Percentiles rank a stretch among this genome's conserved stretches.
These are phyloP conservation scores for Lanzia echinophila DNA, from an alignment of 2,329 filamentous ascomycete species.

Conservation along the genomic window DNA sequence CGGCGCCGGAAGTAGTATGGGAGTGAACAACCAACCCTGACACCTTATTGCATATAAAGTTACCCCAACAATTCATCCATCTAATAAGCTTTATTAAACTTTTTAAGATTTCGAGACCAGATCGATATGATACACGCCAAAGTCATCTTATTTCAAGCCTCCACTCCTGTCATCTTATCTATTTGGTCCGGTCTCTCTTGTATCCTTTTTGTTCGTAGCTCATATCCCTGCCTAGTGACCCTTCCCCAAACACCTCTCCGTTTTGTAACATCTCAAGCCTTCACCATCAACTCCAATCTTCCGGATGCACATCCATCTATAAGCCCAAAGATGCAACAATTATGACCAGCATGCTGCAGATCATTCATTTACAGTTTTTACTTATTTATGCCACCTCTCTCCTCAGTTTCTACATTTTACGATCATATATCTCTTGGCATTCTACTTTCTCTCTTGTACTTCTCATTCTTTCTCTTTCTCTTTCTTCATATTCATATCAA, in stretches of 20 bases:
- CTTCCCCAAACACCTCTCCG: conserved; percentile 2
- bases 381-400: conserved; percentile 23
- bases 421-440: conserved; percentile 2
- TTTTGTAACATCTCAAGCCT: conserved; percentile 2
- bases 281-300: conserved; percentile 1
- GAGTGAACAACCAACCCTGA: too few relatives aligned
- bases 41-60: not conserved
- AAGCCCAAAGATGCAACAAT: not conserved
- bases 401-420: conserved; percentile 4
- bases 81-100: not conserved
- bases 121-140: not conserved
- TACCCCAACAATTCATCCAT: not conserved
- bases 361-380: conserved; percentile 14
- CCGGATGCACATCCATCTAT: conserved; percentile 1
- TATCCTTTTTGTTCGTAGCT: not conserved
- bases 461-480: conserved; percentile 10
- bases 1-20: too few relatives aligned
- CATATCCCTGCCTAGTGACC: not conserved
- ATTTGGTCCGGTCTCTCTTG: not conserved
- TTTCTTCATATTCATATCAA: conserved; percentile 7
- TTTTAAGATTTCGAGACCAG: not conserved
- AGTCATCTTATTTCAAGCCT: not conserved
- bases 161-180: conserved; percentile 6
- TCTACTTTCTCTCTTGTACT: not conserved
- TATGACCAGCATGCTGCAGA: conserved; percentile 12